A percentile compares a stretch with the other conserved stretches of the same genome.
phyloP scores from a whole-genome alignment of 2,329 filamentous ascomycete genomes.

The Colletotrichum sp. region DNA sequence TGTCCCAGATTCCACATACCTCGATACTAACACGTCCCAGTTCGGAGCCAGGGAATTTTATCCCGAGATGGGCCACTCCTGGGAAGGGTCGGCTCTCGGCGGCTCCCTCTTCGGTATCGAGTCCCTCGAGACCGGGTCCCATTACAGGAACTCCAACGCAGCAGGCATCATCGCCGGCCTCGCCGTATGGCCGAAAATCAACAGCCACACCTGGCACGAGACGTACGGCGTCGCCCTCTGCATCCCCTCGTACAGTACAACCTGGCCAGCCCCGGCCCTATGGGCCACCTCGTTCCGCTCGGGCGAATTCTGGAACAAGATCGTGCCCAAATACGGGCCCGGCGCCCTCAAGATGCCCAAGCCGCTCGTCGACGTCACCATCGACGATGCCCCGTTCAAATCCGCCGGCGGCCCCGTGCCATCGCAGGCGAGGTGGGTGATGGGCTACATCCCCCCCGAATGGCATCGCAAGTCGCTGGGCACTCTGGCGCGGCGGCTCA shows the following conservation, averaged over 20 bases:
- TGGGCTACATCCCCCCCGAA: background rate
- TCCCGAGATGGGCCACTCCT: background rate
- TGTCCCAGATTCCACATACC: accelerated
- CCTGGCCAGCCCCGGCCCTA: background rate
- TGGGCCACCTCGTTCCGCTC: background rate
- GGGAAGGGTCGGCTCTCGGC: background rate
- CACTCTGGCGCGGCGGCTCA: background rate
- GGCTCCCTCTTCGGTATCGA: background rate
- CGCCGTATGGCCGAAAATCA: background rate
- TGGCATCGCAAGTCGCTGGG: background rate
- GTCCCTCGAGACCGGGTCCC: background rate
- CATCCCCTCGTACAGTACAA: background rate
- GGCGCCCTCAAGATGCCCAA: background rate
- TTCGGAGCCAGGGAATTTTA: background rate
- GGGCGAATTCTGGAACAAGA: background rate
- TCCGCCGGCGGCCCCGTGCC: background rate
- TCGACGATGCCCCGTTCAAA: background rate
- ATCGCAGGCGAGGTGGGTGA: background rate
- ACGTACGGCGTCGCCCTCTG: background rate
- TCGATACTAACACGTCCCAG: background rate
- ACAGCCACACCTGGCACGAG: background rate
- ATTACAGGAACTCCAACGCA: background rate
- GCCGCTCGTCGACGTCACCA: background rate
- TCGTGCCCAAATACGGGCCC: background rate
- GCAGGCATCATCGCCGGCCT: background rate